These are phyloP conservation scores for Xylaria sp. DNA, from an alignment of 2,329 filamentous ascomycete species.

Conservation along the genomic window DNA sequence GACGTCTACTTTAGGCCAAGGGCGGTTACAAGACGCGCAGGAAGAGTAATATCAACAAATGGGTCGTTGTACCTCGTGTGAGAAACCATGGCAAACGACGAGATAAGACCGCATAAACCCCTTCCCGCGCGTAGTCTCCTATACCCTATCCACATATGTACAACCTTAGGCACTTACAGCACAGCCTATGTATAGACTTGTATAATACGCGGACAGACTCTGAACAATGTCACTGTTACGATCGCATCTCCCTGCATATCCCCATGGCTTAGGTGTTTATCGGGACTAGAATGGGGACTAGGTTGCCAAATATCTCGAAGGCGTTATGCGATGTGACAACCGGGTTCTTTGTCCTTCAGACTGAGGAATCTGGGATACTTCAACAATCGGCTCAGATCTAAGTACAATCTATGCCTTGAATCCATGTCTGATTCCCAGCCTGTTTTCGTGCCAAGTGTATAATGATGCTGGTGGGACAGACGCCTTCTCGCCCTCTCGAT, in stretches of 20 bases:
- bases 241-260: neutral
- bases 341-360: neutral
- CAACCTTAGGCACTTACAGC: conserved; percentile 40
- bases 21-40: conserved; percentile 91
- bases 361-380: neutral
- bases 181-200: conserved; percentile 47
- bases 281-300: neutral
- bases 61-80: conserved; percentile 83
- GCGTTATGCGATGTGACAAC: neutral
- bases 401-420: neutral
- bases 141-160: conserved; percentile 50
- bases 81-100: conserved; percentile 93
- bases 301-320: neutral
- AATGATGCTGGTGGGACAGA: neutral
- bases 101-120: conserved; percentile 63
- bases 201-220: conserved; percentile 43
- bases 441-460: neutral
- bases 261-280: neutral
- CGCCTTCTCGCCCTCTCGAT: neutral
- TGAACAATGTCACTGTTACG: conserved; percentile 10
- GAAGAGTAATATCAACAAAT: conserved; percentile 90
- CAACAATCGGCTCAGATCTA: neutral
- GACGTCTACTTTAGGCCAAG: conserved; percentile 68
- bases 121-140: conserved; percentile 29
- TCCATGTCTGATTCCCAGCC: neutral